Evolutionary conservation across 768 basidiomycete species (phyloP), one percentile per base, ranked within the genome.

Genomic region (Arthromyces matolae): DNA sequence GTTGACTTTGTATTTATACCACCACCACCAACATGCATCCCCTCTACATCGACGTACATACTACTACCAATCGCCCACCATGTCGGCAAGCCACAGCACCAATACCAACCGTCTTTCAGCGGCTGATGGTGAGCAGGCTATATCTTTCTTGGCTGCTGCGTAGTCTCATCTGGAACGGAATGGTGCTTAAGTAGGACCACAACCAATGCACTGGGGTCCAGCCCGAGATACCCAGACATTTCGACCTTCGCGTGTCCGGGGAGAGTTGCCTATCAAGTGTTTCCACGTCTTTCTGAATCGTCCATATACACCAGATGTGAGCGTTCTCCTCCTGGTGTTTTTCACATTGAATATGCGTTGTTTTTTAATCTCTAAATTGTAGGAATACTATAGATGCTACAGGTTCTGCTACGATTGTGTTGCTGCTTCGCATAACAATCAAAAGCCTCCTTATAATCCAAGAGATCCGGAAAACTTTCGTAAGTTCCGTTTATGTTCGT

Each of bases 231-330:
- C 20, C 35, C 43, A 48, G 20, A 45, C 23, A n/a, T 43, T 51
- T 42, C 48, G 50, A 40, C 42, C 39, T 2, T 50, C 53, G 28
- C 46, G 46, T 12, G n/a, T n/a, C n/a, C 32, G 42, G 10, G 53
- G 50, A 10, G 45, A 39, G 18, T 41, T 55, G 7, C 83, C 84
- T 9, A 80, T 89, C 52, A 74, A 89, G 20, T 81, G 86, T 19
- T 89, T 86, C 87, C 87, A 88, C 82, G 68, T 89, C 42, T 84
- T 83, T 4, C 65, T 87, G 60, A 88, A 88, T 56, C 73, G 86
- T 45, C 84, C 87, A 63, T 80, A 88, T 60, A 78, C 80, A 10
- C 71, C 73, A 64, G 77, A 81, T 63, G 86, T 83, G 58, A 53
- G 77, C 60, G 18, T 38, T n/a, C n/a, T n/a, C n/a, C n/a, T n/a